phyloP scores from a whole-genome alignment of 1,284 basidiomycete genomes.

The Marasmius oreades region DNA sequence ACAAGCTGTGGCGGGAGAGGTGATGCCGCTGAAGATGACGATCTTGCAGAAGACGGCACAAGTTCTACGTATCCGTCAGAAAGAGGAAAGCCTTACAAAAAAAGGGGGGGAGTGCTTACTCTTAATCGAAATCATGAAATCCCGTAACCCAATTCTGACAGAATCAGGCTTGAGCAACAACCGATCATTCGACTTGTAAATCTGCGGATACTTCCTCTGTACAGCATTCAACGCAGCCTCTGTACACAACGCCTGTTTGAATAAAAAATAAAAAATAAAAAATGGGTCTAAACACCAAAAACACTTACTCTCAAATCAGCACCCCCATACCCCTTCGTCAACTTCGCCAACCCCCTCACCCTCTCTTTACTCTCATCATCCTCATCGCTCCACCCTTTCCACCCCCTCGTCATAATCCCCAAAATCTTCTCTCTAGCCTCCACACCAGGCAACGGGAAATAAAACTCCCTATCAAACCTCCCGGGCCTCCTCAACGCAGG shows the following conservation, averaged over 20 bases:
- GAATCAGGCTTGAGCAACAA: conserved; percentile 84
- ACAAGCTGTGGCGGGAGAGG: conserved; percentile 87
- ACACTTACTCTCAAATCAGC: conserved; percentile 90
- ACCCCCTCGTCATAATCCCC: conserved; percentile 87
- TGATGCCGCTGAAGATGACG: conserved; percentile 80
- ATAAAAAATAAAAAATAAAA: conserved; percentile 3
- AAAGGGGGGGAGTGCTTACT: conserved; percentile 50
- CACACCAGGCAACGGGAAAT: conserved; percentile 88
- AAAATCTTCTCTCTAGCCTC: conserved; percentile 89
- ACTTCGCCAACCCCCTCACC: conserved; percentile 72
- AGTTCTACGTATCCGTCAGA: conserved; percentile 53
- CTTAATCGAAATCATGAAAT: conserved; percentile 98
- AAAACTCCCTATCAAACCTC: conserved; percentile 97
- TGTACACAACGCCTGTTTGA: conserved; percentile 81
- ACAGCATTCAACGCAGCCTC: conserved; percentile 97
- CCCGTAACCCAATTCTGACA: conserved; percentile 83
- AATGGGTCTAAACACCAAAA: no score
- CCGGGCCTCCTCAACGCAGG: conserved; percentile 93
- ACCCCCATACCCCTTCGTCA: conserved; percentile 98
- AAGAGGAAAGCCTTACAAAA: conserved; percentile 1
- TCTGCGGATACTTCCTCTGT: conserved; percentile 95
- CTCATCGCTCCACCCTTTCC: conserved; percentile 81
- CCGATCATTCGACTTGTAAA: conserved; percentile 90
- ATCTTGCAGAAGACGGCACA: conserved; percentile 92
- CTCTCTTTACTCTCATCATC: conserved; percentile 45